Percentiles rank a stretch among this genome's conserved stretches.
These are phyloP conservation scores for Xylaria sp. DNA, from an alignment of 2,329 filamentous ascomycete genomes.

Conservation along the genomic window DNA sequence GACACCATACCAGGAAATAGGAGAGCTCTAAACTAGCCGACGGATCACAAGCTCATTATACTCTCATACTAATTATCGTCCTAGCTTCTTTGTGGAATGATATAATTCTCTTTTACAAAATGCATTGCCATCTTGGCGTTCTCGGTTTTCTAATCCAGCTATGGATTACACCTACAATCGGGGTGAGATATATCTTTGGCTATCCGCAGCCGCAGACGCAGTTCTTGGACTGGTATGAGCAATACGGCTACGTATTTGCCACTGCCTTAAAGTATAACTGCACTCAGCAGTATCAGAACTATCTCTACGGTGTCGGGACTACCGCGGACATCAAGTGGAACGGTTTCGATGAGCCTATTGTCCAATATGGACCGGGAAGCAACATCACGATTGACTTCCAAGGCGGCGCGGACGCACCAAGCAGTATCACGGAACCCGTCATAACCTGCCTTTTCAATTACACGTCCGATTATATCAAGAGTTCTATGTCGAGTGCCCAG, in stretches of 20 bases:
- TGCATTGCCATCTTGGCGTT: neutral
- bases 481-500: constrained; percentile 18
- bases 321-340: neutral
- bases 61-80: neutral
- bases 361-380: neutral
- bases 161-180: constrained; percentile 3
- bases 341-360: neutral
- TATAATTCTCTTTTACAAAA: neutral
- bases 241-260: constrained; percentile 16
- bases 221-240: constrained; percentile 15
- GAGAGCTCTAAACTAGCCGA: neutral
- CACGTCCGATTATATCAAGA: constrained; percentile 22
- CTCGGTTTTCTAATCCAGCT: neutral
- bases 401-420: constrained; percentile 1
- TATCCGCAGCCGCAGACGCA: constrained; percentile 3
- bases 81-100: neutral
- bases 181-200: constrained; percentile 4
- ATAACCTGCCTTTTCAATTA: constrained; percentile 16
- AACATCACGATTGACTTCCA: constrained; percentile 14
- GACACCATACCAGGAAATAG: neutral
- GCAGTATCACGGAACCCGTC: constrained; percentile 10
- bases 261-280: neutral
- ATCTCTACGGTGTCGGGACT: constrained; percentile 6
- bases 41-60: neutral
- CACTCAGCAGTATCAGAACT: constrained; percentile 9